Conservation (phyloP, 2,329 filamentous ascomycete genomes). For the Neonectria ditissima region DNA sequence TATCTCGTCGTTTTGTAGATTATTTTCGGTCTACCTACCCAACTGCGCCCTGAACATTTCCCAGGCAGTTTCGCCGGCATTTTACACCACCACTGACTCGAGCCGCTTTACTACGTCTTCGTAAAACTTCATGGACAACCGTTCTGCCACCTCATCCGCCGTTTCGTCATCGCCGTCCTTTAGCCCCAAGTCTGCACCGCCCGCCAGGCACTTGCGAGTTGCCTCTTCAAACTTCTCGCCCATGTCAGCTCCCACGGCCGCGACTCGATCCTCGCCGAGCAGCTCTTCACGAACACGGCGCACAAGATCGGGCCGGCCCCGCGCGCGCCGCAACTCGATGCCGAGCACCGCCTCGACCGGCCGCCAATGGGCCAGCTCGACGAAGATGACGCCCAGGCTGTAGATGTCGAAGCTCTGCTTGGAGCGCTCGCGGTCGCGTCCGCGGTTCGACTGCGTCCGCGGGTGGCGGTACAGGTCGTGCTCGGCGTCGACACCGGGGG, state of each 20-base stretch:
- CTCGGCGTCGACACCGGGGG: conserved; percentile 56
- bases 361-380: conserved; percentile 67
- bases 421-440: conserved; percentile 50
- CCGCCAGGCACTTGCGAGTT: conserved; percentile 52
- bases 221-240: conserved; percentile 56
- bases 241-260: conserved; percentile 52
- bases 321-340: conserved; percentile 51
- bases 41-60: background rate
- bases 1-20: background rate
- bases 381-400: conserved; percentile 62
- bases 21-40: background rate
- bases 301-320: conserved; percentile 53
- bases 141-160: conserved; percentile 53
- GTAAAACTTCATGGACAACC: conserved; percentile 55
- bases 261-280: conserved; percentile 46
- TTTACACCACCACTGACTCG: conserved; percentile 51
- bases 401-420: conserved; percentile 66
- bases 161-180: conserved; percentile 55
- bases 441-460: conserved; percentile 51
- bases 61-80: background rate
- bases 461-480: conserved; percentile 66
- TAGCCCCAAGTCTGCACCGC: conserved; percentile 53
- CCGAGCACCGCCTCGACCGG: conserved; percentile 57
- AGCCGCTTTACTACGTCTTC: conserved; percentile 59
- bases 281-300: conserved; percentile 51